Evolutionary conservation across 176 grass and related monocot genomes (phyloP).

Genomic region (Sorghum bicolor): Sorghum_bicolor_NCBIv3 NC_012870.2:72664501-72665000

Average conservation of each 20-base stretch:
- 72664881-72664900: neutral
- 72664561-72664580: neutral
- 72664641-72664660: neutral
- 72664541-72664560: neutral
- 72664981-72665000: too few species aligned
- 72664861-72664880: neutral
- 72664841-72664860: neutral
- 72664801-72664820: neutral
- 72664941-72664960: too few species aligned
- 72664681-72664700: neutral
- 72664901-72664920: neutral
- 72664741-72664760: neutral
- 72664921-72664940: neutral
- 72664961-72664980: too few species aligned
- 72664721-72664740: neutral
- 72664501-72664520: slow-evolving; percentile 47
- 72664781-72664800: neutral
- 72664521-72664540: slow-evolving; percentile 1
- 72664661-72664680: slow-evolving; percentile 10
- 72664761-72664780: neutral
- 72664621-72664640: neutral
- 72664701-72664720: neutral
- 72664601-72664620: too few species aligned
- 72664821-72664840: neutral
- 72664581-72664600: neutral